Evolutionary conservation across 768 basidiomycete species (phyloP).

Genomic region (Lepiota brunneoincarnata): DNA sequence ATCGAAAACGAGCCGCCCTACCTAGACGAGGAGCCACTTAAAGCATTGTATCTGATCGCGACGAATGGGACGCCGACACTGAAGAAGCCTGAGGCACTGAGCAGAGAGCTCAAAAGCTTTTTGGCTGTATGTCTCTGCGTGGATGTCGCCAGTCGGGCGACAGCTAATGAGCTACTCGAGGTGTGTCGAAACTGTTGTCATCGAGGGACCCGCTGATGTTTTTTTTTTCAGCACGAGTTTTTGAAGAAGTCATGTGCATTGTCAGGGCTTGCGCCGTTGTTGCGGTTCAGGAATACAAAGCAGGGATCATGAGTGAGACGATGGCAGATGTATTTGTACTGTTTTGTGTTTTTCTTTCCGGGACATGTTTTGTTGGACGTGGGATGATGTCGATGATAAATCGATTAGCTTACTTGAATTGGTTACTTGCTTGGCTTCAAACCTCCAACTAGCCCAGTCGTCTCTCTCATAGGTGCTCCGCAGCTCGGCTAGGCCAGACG

Average conservation of each 20-base stretch:
- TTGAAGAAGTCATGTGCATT: slow-evolving; percentile 84
- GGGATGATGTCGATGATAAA: slow-evolving; percentile 14
- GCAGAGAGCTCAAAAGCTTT: slow-evolving; percentile 92
- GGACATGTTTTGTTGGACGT: neutral
- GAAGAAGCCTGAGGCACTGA: slow-evolving; percentile 92
- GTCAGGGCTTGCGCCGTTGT: slow-evolving; percentile 78
- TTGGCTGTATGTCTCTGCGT: slow-evolving; percentile 98
- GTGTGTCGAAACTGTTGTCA: slow-evolving; percentile 40
- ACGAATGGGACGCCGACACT: slow-evolving; percentile 98
- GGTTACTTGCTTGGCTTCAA: neutral
- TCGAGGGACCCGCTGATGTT: slow-evolving; percentile 6
- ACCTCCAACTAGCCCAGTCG: neutral
- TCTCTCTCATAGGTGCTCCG: neutral
- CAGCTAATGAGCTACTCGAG: slow-evolving; percentile 80
- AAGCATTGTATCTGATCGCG: slow-evolving; percentile 93
- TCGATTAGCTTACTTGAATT: slow-evolving; percentile 1
- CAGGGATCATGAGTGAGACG: slow-evolving; percentile 36
- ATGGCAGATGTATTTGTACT: neutral
- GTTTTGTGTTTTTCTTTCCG: neutral
- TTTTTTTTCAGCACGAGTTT: slow-evolving; percentile 79
- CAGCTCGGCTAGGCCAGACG: neutral
- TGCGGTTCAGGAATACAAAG: slow-evolving; percentile 75
- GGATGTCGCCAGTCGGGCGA: slow-evolving; percentile 91
- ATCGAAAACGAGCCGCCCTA: slow-evolving; percentile 98
- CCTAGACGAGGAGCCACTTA: slow-evolving; percentile 91